Percentiles rank a stretch among this genome's conserved stretches.
Conservation (phyloP, 78 protist genomes). For the Guillardia theta region DNA sequence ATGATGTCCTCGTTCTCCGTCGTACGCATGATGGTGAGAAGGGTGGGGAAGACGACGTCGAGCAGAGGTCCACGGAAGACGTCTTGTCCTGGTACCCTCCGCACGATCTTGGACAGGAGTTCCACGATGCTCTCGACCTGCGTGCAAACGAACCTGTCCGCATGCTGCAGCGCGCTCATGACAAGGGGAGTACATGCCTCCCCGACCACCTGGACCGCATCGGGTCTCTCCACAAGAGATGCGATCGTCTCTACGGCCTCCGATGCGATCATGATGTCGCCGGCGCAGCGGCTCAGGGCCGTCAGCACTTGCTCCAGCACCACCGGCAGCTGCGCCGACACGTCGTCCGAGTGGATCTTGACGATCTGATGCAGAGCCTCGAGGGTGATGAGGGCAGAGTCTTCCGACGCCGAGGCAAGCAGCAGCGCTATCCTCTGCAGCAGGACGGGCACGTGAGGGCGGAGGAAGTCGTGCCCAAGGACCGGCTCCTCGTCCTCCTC, state of each 20-base stretch:
- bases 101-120: background rate
- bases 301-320: background rate
- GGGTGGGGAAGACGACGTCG: background rate
- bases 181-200: background rate
- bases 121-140: background rate
- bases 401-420: background rate
- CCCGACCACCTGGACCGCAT: background rate
- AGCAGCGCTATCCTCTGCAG: background rate
- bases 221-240: background rate
- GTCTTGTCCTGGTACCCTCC: background rate
- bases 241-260: conserved; percentile 1
- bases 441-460: conserved; percentile 20
- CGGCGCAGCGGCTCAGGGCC: background rate
- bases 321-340: background rate
- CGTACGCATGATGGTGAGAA: background rate
- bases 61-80: background rate
- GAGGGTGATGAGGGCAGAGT: background rate
- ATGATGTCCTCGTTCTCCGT: background rate
- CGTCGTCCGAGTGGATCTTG: background rate
- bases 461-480: background rate
- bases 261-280: background rate
- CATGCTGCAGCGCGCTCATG: background rate
- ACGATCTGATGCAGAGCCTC: conserved; percentile 7
- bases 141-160: background rate
- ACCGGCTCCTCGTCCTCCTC: background rate